phyloP scores from a whole-genome alignment of 495 filamentous ascomycete genomes.

The Rostrohypoxylon terebratum region DNA sequence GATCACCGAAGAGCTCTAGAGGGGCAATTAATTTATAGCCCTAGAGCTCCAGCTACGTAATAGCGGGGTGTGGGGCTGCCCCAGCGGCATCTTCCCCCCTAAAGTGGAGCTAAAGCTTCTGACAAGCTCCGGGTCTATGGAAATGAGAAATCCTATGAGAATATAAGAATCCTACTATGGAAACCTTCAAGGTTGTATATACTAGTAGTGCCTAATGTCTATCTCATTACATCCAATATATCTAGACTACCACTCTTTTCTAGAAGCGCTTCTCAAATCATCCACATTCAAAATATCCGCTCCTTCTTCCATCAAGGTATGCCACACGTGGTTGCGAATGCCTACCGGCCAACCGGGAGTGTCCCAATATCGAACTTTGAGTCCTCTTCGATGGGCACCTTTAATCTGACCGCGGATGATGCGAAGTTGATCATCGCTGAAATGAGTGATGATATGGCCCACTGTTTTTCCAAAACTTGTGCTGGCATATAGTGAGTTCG shows the following conservation, averaged over 20 bases:
- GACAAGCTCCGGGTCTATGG: background rate
- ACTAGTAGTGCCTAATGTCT: background rate
- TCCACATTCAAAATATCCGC: conserved; percentile 82
- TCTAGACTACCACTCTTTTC: conserved; percentile 48
- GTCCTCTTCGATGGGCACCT: conserved; percentile 74
- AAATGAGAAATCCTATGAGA: background rate
- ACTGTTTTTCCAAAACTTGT: conserved; percentile 60
- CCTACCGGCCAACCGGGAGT: conserved; percentile 80
- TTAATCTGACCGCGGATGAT: conserved; percentile 72
- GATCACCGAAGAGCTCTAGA: conserved; percentile 12
- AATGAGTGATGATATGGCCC: conserved; percentile 59
- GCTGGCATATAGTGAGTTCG: conserved; percentile 68
- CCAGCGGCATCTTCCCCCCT: background rate
- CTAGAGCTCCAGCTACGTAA: too few species aligned
- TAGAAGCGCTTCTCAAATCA: conserved; percentile 65
- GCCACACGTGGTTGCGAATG: conserved; percentile 79
- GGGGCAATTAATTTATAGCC: conserved; percentile 11
- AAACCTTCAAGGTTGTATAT: too few species aligned
- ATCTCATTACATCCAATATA: background rate
- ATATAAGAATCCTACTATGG: background rate
- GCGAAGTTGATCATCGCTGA: conserved; percentile 65
- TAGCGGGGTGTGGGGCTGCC: conserved; percentile 35
- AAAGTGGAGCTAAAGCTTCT: conserved; percentile 16
- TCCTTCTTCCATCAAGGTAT: conserved; percentile 75
- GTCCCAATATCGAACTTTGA: conserved; percentile 85